Evolutionary conservation across 2,329 filamentous ascomycete genomes (phyloP), one percentile per base, ranked within the genome.

Genomic region (Anisogramma anomala): DNA sequence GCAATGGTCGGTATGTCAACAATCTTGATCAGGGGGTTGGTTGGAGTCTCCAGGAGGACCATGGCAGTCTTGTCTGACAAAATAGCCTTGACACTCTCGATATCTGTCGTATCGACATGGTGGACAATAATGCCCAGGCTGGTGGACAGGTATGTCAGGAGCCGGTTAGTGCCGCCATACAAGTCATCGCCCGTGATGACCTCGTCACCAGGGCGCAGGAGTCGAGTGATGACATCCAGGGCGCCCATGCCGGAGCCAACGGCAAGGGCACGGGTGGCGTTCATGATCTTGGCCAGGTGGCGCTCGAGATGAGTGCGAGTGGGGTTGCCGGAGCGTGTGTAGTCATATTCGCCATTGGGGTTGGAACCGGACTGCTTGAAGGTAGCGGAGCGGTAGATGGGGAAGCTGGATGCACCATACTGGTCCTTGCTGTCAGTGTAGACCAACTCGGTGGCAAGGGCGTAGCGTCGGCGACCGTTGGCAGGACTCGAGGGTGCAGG

Each of bases 251-350:
- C 91, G 1, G 89, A 96, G 40, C 88, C 87, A 33, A 96, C 89
- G 36, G 93, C 89, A 37, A 98, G 75, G 8, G 86, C 85, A 42
- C 93, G 83, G 54, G 79, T 79, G 33, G 91, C 91, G 53, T 85
- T 88, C 93, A 98, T 98, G 60, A 98, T 94, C 74, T 98, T 98
- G 56, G 93, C 91, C 53, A 98, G 71, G 63, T 98, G 91, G 45
- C 89, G 79, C 68, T 98, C 91, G 48, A 98, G 77, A 57, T 98
- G 91, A 25, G 89, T 94, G 50, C 91, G 78, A 44, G 91, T 98
- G 14, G 91, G 91, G 60, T 98, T 98, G 42, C 91, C 91, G 26
- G 88, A 96, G 47, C 93, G 84, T 46, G 91, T 96, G 68, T 98
- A 98, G 68, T 98, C 91, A 64, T 96, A 98, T 63, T 96, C 88